Base-by-base conservation (phyloP, 106 monocot species). In the Gastrodia elata region DNA sequence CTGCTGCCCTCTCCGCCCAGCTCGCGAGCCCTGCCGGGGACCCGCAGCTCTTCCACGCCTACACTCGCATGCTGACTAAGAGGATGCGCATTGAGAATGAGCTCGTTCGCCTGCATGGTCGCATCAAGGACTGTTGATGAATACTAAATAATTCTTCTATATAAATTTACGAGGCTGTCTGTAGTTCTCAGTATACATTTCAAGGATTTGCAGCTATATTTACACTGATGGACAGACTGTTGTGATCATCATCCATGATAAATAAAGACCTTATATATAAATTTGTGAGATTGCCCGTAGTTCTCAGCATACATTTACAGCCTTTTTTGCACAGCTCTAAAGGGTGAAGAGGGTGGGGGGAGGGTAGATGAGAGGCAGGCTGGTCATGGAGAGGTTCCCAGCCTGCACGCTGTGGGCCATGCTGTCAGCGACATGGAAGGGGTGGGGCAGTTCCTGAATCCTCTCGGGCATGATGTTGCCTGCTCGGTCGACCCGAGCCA, bases 401-500 rank as follows among this genome's bases (percentile, higher is more conserved):
- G 72, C 84, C 30, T 70, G 75, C 33, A 84, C 70, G 40, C 83
- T 88, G 1, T 48, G 49, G 13, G 57, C 24, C 16, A 83, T 39
- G 24, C 77, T 81, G n/a, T 91, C 93, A 8, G 74, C 68, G 0
- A 24, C 39, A 56, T 76, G 73, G 9, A 81, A 70, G 10, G 97
- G 93, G 48, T 77, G 80, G 15, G 93, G 80, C n/a, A n/a, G n/a
- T 81, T 83, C 78, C 0, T 79, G 83, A 32, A 98, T 88, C 75
- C 86, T 90, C 84, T 97, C 96, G 0, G 92, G 84, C 2, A 92
- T 73, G 38, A 93, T 85, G 75, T 83, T 88, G 22, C 97, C 88
- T 36, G 78, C 74, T 11, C 85, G 85, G 65, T 93, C 97, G 32
- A 98, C 77, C 35, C 93, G 71, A 1, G 84, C 93, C 24, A 98